phyloP scores from a whole-genome alignment of 306 rosid genomes.

The Alnus rubra region DNA sequence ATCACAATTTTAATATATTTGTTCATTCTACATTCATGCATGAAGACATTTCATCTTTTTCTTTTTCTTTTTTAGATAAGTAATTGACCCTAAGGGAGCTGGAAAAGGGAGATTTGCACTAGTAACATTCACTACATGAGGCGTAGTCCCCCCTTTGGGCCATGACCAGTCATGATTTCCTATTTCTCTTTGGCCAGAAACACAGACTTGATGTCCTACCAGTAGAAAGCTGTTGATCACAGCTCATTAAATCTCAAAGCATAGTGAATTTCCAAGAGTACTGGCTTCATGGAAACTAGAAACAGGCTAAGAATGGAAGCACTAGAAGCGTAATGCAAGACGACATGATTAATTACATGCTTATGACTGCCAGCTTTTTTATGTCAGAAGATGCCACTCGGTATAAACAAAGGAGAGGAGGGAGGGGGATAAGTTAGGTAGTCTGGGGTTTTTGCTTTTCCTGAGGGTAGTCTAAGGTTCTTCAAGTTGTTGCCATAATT shows the following conservation, averaged over 20 bases:
- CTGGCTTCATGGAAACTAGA: not conserved
- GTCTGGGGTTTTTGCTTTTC: not conserved
- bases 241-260: not conserved
- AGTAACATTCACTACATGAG: too few species aligned
- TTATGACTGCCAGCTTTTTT: not conserved
- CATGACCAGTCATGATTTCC: not conserved
- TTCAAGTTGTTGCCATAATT: not conserved
- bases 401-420: not conserved
- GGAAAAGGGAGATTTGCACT: too few species aligned
- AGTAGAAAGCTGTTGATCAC: too few species aligned
- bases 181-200: not conserved
- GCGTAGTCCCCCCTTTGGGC: not conserved
- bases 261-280: not conserved
- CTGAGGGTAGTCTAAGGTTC: not conserved
- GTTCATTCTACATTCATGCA: not conserved
- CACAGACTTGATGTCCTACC: not conserved
- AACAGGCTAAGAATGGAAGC: too few species aligned
- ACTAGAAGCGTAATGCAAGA: not conserved
- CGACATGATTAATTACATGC: constrained; percentile 8
- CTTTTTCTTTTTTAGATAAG: too few species aligned
- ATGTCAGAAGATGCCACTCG: not conserved
- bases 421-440: not conserved
- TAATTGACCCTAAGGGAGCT: too few species aligned
- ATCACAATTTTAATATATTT: not conserved
- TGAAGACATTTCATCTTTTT: not conserved